phyloP scores from a whole-genome alignment of 73 alveolate genomes.

The Tetrahymena thermophila region DNA sequence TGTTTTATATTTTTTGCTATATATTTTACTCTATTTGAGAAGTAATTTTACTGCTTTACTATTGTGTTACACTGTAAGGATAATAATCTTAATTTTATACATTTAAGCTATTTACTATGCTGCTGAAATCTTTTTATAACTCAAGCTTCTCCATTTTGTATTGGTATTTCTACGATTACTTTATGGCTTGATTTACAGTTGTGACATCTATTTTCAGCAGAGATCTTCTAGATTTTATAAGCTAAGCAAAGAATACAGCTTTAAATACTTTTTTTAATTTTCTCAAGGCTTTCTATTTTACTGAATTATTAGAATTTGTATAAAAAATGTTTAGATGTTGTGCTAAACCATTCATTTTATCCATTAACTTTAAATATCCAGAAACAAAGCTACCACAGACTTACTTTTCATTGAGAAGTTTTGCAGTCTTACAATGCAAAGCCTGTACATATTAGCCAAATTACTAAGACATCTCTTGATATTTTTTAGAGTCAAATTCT shows the following conservation, averaged over 20 bases:
- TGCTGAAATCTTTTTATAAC: background rate
- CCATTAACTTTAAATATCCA: background rate
- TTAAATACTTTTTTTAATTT: background rate
- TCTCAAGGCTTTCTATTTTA: background rate
- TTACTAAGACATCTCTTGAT: background rate
- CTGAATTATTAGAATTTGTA: background rate
- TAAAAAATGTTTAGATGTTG: background rate
- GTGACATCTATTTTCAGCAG: background rate
- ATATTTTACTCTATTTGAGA: background rate
- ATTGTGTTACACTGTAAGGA: background rate
- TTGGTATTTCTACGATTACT: background rate
- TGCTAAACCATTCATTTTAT: background rate
- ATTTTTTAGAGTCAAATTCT: background rate
- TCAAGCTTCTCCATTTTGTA: background rate
- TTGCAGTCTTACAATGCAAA: background rate
- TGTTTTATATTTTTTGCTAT: background rate
- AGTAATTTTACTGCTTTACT: background rate
- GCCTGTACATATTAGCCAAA: background rate
- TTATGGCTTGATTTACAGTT: background rate
- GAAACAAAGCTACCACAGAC: background rate
- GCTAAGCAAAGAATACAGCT: background rate
- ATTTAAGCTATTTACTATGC: background rate
- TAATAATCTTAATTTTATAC: background rate
- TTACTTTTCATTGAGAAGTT: background rate
- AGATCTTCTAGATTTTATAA: background rate